phyloP scores from a whole-genome alignment of 2,329 filamentous ascomycete species.

The Penicillium hesseltinei region DNA sequence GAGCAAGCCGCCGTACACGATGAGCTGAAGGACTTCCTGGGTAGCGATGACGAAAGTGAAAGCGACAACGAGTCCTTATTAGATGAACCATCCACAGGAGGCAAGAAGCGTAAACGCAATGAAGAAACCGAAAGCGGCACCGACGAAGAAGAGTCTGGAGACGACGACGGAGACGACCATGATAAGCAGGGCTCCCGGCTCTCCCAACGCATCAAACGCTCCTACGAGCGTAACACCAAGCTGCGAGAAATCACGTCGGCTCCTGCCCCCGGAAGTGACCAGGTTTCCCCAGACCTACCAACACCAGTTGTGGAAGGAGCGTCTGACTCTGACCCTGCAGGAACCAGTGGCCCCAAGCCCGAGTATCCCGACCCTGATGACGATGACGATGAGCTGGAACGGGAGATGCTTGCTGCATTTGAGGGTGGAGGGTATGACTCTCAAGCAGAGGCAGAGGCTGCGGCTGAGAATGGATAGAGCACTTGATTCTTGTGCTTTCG shows the following conservation, averaged over 20 bases:
- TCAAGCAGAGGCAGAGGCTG: constrained; percentile 36
- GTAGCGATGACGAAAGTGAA: constrained; percentile 49
- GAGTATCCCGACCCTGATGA: constrained; percentile 34
- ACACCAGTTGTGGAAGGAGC: constrained; percentile 13
- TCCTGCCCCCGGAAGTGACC: constrained; percentile 12
- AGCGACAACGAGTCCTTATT: constrained; percentile 48
- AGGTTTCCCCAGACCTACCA: not conserved
- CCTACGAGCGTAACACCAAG: constrained; percentile 41
- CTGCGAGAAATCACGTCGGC: constrained; percentile 39
- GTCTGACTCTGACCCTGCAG: constrained; percentile 29
- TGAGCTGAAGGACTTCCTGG: constrained; percentile 72
- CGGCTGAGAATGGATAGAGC: constrained; percentile 34
- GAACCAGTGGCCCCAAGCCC: constrained; percentile 30
- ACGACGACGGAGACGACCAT: constrained; percentile 34
- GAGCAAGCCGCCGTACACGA: constrained; percentile 66
- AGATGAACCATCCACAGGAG: constrained; percentile 21
- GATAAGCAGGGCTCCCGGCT: constrained; percentile 42
- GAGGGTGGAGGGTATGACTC: constrained; percentile 45
- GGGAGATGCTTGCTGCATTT: constrained; percentile 61
- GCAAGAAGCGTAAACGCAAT: constrained; percentile 42
- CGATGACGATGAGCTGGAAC: constrained; percentile 49
- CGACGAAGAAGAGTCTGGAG: constrained; percentile 24
- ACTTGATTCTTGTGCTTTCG: not conserved
- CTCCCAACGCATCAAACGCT: constrained; percentile 43
- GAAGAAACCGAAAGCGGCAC: constrained; percentile 21